phyloP scores from a whole-genome alignment of 2,329 filamentous ascomycete species.

The Botrytis fabae region DNA sequence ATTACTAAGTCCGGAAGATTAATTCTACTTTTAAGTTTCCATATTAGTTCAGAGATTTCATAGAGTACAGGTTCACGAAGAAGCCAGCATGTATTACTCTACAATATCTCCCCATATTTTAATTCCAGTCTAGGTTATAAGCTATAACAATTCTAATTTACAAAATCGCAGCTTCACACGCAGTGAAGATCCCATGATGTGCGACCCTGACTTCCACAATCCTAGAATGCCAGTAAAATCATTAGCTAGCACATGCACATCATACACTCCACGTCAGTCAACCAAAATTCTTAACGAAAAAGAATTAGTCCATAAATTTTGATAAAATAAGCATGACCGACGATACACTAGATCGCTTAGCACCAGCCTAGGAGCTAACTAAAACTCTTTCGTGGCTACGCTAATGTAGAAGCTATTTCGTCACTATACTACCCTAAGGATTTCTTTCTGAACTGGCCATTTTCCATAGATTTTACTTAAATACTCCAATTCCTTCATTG shows the following conservation, averaged over 20 bases:
- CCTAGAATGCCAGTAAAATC: not conserved
- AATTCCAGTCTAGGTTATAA: not conserved
- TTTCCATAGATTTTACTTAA: not conserved
- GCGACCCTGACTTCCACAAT: rapidly evolving
- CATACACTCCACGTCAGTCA: not conserved
- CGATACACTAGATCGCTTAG: not conserved
- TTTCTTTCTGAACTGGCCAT: not conserved
- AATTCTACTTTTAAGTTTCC: rapidly evolving
- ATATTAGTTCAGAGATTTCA: no score
- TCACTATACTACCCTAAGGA: not conserved
- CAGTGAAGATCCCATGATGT: not conserved
- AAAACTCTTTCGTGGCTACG: not conserved
- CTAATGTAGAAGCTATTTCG: not conserved
- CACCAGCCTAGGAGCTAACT: not conserved
- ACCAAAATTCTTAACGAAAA: not conserved
- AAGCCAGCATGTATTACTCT: not conserved
- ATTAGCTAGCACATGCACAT: not conserved
- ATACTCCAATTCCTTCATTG: not conserved
- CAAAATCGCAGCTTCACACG: not conserved
- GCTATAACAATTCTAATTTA: no score
- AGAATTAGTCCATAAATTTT: not conserved
- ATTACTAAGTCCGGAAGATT: not conserved
- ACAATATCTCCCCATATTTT: not conserved
- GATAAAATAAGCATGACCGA: not conserved
- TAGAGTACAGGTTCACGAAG: not conserved